Evolutionary conservation across 139 green algal species (phyloP), one percentile per base, ranked within the genome.

Genomic region (Tetradesmus lagerheimii): DNA sequence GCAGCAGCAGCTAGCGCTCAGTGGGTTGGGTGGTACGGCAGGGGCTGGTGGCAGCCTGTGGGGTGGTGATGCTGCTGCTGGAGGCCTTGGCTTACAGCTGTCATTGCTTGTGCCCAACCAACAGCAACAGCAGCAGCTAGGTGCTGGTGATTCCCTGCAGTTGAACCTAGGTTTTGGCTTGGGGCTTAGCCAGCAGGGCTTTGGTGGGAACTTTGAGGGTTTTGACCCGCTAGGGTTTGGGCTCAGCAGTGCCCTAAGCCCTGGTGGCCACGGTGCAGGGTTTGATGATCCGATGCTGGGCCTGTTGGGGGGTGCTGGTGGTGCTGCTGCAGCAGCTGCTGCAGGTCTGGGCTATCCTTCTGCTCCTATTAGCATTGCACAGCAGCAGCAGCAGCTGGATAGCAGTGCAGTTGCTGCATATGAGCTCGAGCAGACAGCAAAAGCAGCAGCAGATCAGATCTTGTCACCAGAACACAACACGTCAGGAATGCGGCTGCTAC

Each of bases 231-330:
- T 85, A 66, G 79, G 79, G n/a, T 66, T 66, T 85, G 79, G 79
- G 25, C 79, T 85, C 25, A 85, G 53, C 79, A 85, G 79, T 38
- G 79, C 43, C 27, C 31, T 85, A 50, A 85, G 53, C 31, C 53
- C 79, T 62, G 79, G 38, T 14, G 80, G 45, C 38, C 35, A 45
- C 3, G 57, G 43, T 1, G 31, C 53, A 67, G 41, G 41, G 4
- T 85, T 85, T 66, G 41, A 85, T 67, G 79, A 85, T 85, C 80
- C 64, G 16, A 34, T 86, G 80, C n/a, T 86, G n/a, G 80, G 45
- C 15, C 14, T 86, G 75, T 25, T 41, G 75, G 75, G 35, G 14
- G 75, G 75, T 39, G 75, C 35, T 45, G 57, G 57, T 71, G 34
- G 16, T 64, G 43, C 45, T 11, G 39, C 79, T 67, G 79, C 27